Evolutionary conservation across 495 filamentous ascomycete species (phyloP).

Genomic region (Lophiotrema nucula): DNA sequence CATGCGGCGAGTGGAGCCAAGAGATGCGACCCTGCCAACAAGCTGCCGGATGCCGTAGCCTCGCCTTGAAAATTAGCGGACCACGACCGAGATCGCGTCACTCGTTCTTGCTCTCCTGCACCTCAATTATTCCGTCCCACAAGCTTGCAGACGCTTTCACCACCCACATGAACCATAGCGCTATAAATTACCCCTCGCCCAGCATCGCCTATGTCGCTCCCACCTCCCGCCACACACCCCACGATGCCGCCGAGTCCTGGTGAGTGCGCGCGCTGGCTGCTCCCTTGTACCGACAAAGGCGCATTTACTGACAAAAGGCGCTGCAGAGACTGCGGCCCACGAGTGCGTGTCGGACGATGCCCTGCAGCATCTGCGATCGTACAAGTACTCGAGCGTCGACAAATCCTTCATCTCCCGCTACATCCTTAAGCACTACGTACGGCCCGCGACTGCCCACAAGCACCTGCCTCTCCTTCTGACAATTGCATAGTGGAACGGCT

Average conservation of each 20-base stretch:
- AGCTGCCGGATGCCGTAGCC: no score
- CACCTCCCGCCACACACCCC: slow-evolving; percentile 25
- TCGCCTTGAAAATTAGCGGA: no score
- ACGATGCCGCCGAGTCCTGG: slow-evolving; percentile 29
- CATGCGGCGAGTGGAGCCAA: no score
- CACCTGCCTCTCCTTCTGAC: slow-evolving; percentile 17
- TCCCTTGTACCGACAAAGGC: neutral
- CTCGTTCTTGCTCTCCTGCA: no score
- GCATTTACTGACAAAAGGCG: slow-evolving; percentile 5
- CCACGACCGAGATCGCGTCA: no score
- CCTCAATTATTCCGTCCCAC: no score
- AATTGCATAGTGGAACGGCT: slow-evolving; percentile 82
- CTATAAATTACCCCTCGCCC: slow-evolving; percentile 16
- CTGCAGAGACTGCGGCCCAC: slow-evolving; percentile 46
- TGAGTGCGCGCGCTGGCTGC: neutral
- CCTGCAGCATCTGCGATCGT: slow-evolving; percentile 80
- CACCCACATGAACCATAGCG: no score
- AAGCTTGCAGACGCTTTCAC: no score
- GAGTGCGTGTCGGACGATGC: slow-evolving; percentile 68
- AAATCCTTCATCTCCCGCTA: slow-evolving; percentile 93
- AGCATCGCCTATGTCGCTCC: slow-evolving; percentile 18
- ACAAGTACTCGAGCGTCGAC: slow-evolving; percentile 96
- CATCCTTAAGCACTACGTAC: slow-evolving; percentile 91
- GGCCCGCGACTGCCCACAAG: slow-evolving; percentile 36
- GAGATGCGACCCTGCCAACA: no score